phyloP scores from a whole-genome alignment of 768 basidiomycete species.

The Rhizopogon sp. region DNA sequence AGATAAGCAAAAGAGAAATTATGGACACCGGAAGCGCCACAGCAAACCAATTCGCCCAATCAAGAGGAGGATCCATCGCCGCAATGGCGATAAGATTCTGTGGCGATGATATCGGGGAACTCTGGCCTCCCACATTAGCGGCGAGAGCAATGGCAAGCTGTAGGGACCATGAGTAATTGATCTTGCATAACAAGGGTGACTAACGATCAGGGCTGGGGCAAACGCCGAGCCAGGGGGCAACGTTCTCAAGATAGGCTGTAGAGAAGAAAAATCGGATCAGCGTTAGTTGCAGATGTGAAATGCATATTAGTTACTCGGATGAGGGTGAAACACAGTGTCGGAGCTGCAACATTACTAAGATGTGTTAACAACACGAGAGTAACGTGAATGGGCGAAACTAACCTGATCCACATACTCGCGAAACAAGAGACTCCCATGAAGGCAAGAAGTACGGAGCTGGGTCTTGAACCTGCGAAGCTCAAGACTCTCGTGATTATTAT shows the following conservation, averaged over 20 bases:
- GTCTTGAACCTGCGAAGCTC: slow-evolving; percentile 83
- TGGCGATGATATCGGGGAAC: slow-evolving; percentile 95
- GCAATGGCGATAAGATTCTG: slow-evolving; percentile 92
- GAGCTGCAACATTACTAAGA: slow-evolving; percentile 89
- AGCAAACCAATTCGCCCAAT: slow-evolving; percentile 92
- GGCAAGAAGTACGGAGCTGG: slow-evolving; percentile 81
- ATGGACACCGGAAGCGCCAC: slow-evolving; percentile 90
- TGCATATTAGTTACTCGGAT: slow-evolving; percentile 62
- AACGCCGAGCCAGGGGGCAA: slow-evolving; percentile 84
- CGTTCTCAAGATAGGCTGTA: slow-evolving; percentile 87
- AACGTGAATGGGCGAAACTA: slow-evolving; percentile 3
- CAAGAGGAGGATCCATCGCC: slow-evolving; percentile 80
- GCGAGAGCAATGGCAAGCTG: slow-evolving; percentile 97
- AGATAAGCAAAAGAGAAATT: slow-evolving; percentile 84
- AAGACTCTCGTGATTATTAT: slow-evolving; percentile 88
- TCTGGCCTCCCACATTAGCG: slow-evolving; percentile 96
- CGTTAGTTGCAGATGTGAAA: background rate
- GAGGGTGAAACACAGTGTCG: slow-evolving; percentile 93
- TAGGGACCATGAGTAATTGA: background rate
- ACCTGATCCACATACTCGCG: slow-evolving; percentile 99
- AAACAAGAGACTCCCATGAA: slow-evolving; percentile 98
- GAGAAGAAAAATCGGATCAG: slow-evolving; percentile 6
- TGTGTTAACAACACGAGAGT: background rate
- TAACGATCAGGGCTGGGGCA: slow-evolving; percentile 86
- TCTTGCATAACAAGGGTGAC: slow-evolving; percentile 21